These are phyloP conservation scores for Starmerella geochares DNA, from an alignment of 805 yeast genomes.

Conservation along the genomic window DNA sequence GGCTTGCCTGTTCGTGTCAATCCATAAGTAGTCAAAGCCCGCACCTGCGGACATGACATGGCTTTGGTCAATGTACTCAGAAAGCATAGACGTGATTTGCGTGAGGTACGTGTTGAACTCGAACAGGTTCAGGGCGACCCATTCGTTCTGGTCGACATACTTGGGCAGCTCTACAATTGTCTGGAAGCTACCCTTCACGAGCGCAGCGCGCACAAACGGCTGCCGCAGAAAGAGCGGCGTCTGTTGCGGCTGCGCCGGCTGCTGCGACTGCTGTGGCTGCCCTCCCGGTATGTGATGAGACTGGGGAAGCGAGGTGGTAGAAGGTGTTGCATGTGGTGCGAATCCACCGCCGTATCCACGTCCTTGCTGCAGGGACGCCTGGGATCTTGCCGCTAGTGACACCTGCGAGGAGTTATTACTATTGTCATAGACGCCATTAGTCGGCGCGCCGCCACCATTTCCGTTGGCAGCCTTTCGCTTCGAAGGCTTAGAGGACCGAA, in stretches of 20 bases:
- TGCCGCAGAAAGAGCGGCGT: constrained; percentile 74
- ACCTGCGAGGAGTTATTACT: constrained; percentile 19
- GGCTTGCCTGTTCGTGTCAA: constrained; percentile 68
- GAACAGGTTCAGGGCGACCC: constrained; percentile 89
- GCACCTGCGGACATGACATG: constrained; percentile 88
- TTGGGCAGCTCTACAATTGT: constrained; percentile 92
- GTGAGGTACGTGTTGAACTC: constrained; percentile 78
- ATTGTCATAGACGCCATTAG: constrained; percentile 5
- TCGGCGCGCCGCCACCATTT: background rate
- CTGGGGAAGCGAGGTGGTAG: constrained; percentile 7
- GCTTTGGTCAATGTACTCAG: constrained; percentile 85
- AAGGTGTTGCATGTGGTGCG: background rate
- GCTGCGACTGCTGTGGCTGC: background rate
- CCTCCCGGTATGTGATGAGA: background rate
- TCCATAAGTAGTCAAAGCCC: constrained; percentile 81
- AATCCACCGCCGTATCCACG: constrained; percentile 7
- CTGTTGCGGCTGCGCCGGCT: constrained; percentile 1
- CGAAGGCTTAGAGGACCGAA: constrained; percentile 17
- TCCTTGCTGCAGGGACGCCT: constrained; percentile 7
- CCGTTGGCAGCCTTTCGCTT: constrained; percentile 16
- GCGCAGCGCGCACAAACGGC: constrained; percentile 85
- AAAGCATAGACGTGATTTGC: constrained; percentile 80
- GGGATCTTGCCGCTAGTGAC: constrained; percentile 10
- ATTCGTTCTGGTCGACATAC: constrained; percentile 87
- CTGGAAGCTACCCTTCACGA: constrained; percentile 92